Conservation (phyloP, 306 rosid genomes). For the Citrullus mucosospermus region DNA sequence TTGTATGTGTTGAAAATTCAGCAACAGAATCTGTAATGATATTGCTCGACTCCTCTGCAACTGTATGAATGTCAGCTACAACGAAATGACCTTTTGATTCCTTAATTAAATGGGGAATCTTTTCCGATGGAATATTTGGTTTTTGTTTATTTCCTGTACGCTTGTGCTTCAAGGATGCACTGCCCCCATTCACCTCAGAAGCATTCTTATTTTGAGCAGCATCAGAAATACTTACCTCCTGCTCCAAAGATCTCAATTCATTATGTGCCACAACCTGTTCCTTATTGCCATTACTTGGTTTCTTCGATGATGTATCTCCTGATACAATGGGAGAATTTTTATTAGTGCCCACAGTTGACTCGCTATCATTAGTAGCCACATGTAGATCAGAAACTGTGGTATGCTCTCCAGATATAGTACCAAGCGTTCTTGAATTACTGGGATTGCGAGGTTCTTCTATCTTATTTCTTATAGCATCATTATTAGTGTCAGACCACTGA, state of each 20-base stretch:
- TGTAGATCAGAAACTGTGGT: constrained; percentile 20
- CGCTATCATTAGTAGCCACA: constrained; percentile 20
- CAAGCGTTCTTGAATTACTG: constrained; percentile 16
- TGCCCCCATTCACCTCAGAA: constrained; percentile 33
- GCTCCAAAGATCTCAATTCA: constrained; percentile 32
- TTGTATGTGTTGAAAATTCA: constrained; percentile 35
- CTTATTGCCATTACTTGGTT: constrained; percentile 15
- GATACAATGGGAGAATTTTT: constrained; percentile 25
- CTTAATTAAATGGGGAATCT: constrained; percentile 14
- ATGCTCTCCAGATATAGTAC: constrained; percentile 18
- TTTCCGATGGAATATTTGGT: constrained; percentile 37
- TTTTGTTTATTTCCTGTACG: constrained; percentile 45
- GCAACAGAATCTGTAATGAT: constrained; percentile 20
- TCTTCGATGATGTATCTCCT: constrained; percentile 21
- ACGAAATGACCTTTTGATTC: constrained; percentile 26
- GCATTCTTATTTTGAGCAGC: constrained; percentile 17
- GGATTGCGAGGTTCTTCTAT: constrained; percentile 34
- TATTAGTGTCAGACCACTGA: constrained; percentile 25
- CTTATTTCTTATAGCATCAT: constrained; percentile 33
- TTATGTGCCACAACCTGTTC: constrained; percentile 27
- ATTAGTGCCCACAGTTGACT: constrained; percentile 16
- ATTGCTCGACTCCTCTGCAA: constrained; percentile 30
- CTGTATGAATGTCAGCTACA: constrained; percentile 14
- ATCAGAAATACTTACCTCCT: constrained; percentile 28
- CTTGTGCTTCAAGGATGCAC: constrained; percentile 46